phyloP scores from a whole-genome alignment of 495 filamentous ascomycete species.

The Penicillium riverlandense region DNA sequence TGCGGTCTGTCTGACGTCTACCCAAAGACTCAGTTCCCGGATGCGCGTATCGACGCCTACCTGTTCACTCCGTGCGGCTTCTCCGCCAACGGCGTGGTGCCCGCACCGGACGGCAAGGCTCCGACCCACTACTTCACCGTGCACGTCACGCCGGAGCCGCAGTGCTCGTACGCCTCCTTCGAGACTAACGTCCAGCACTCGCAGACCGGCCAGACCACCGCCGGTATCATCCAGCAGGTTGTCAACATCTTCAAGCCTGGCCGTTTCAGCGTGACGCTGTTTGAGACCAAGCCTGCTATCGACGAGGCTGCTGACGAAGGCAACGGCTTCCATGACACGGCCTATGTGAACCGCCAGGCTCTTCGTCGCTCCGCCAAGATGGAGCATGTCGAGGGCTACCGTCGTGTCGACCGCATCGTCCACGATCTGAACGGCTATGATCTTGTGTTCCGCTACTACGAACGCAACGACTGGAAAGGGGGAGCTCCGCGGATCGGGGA shows the following conservation, averaged over 20 bases:
- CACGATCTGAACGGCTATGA: constrained; percentile 98
- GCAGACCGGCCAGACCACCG: constrained; percentile 80
- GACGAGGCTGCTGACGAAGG: constrained; percentile 32
- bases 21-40: constrained; percentile 76
- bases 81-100: constrained; percentile 95
- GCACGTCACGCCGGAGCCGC: constrained; percentile 94
- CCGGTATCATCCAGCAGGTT: constrained; percentile 86
- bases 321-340: constrained; percentile 28
- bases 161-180: constrained; percentile 98
- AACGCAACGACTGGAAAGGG: constrained; percentile 85
- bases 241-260: constrained; percentile 93
- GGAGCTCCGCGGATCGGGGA: constrained; percentile 66
- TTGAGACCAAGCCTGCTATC: constrained; percentile 69
- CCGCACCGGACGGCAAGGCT: constrained; percentile 57
- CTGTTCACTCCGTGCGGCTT: constrained; percentile 97
- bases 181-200: constrained; percentile 97
- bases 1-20: constrained; percentile 91
- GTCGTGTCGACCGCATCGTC: constrained; percentile 87
- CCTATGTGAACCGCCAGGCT: constrained; percentile 39
- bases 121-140: constrained; percentile 96
- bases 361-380: constrained; percentile 55
- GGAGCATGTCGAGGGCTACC: constrained; percentile 82
- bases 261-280: constrained; percentile 93
- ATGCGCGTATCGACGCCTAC: constrained; percentile 92
- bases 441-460: constrained; percentile 93